Conservation (phyloP, 192 early-diverging fungal genomes). For the Coemansia guatemalensis region DNA sequence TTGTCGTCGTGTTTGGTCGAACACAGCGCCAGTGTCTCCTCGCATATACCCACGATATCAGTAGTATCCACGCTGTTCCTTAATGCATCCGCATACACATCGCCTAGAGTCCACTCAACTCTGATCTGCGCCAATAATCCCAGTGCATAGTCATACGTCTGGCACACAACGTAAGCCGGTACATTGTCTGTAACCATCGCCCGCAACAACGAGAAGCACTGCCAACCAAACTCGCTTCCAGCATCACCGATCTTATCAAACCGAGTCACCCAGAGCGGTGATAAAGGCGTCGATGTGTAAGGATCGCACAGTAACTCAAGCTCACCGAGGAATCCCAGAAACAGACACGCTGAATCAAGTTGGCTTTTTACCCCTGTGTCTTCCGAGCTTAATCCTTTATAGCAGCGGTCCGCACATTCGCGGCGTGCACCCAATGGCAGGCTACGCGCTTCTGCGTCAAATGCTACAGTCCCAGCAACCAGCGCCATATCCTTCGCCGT, state of each 20-base stretch:
- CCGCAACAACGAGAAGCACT: constrained; percentile 3
- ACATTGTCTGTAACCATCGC: constrained; percentile 16
- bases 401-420: constrained; percentile 8
- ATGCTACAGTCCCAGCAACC: constrained; percentile 12
- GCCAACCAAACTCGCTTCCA: neutral
- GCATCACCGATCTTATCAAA: constrained; percentile 8
- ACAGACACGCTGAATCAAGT: constrained; percentile 5
- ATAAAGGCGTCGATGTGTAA: constrained; percentile 25
- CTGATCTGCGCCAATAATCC: constrained; percentile 7
- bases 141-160: constrained; percentile 12
- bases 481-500: constrained; percentile 7
- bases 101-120: constrained; percentile 8
- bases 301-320: constrained; percentile 26
- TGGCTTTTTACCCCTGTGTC: neutral
- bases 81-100: constrained; percentile 8
- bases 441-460: constrained; percentile 2
- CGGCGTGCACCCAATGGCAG: constrained; percentile 12
- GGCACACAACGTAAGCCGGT: constrained; percentile 31
- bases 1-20: constrained; percentile 26
- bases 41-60: constrained; percentile 1
- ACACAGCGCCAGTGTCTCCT: constrained; percentile 27
- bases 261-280: constrained; percentile 10
- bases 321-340: constrained; percentile 8
- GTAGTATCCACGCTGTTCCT: neutral
- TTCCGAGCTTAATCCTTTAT: neutral